These are phyloP conservation scores for Terana coerulea DNA, from an alignment of 768 basidiomycete genomes.

Conservation along the genomic window DNA sequence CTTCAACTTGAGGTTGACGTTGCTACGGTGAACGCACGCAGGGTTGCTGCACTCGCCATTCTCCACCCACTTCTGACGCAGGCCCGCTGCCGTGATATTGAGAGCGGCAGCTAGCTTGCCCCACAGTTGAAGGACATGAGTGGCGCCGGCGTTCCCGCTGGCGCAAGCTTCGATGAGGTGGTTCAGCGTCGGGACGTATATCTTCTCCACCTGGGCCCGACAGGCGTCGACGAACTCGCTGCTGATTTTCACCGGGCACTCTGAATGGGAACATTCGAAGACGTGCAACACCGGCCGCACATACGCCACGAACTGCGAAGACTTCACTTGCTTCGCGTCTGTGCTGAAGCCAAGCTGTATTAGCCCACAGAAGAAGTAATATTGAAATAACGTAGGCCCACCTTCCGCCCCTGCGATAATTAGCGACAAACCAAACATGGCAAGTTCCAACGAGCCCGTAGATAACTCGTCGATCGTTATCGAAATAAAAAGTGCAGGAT, in stretches of 20 bases:
- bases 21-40: neutral
- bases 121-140: neutral
- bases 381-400: neutral
- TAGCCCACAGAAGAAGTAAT: neutral
- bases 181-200: neutral
- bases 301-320: neutral
- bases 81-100: neutral
- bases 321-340: neutral
- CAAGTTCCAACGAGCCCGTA: too few relatives aligned
- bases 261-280: neutral
- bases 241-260: neutral
- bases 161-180: neutral
- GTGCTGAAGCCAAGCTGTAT: neutral
- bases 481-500: too few relatives aligned
- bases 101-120: neutral
- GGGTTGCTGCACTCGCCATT: neutral
- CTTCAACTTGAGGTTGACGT: neutral
- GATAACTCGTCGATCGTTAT: too few relatives aligned
- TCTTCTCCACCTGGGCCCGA: neutral
- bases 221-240: too few relatives aligned
- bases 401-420: too few relatives aligned
- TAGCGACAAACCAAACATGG: too few relatives aligned
- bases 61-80: neutral
- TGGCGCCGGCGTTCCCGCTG: neutral
- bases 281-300: neutral